Conservation (phyloP, 768 basidiomycete genomes). For the Brasilioporus rufonigricans region DNA sequence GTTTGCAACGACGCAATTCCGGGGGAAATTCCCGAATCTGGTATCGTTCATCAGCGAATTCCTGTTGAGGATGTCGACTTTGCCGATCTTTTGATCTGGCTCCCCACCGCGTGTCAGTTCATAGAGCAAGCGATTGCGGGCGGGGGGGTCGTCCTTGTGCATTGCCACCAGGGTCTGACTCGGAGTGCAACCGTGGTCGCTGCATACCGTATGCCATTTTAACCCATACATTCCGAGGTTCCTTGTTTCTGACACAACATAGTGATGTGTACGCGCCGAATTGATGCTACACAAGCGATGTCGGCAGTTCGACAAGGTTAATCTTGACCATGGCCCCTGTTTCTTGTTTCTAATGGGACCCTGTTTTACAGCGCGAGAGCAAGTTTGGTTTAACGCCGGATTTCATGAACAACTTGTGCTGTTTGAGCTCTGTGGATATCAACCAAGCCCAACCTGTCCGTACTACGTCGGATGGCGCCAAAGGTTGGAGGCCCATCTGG, state of each 20-base stretch:
- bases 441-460: constrained; percentile 55
- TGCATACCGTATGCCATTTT: constrained; percentile 60
- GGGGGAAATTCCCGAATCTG: constrained; percentile 67
- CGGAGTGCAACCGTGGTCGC: constrained; percentile 69
- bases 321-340: constrained; percentile 5
- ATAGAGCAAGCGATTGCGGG: constrained; percentile 58
- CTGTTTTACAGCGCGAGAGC: constrained; percentile 55
- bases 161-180: constrained; percentile 65
- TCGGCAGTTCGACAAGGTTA: constrained; percentile 59
- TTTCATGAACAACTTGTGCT: constrained; percentile 78
- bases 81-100: constrained; percentile 63
- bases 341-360: not conserved
- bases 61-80: constrained; percentile 68
- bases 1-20: constrained; percentile 73
- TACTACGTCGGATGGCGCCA: constrained; percentile 67
- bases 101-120: constrained; percentile 64
- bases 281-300: constrained; percentile 58
- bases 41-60: constrained; percentile 68
- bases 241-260: constrained; percentile 12
- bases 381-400: constrained; percentile 77
- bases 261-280: constrained; percentile 69
- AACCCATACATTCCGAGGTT: not conserved
- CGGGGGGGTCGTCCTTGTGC: constrained; percentile 65
- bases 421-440: constrained; percentile 71
- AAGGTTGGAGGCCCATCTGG: constrained; percentile 49